phyloP scores from a whole-genome alignment of 139 green algal species.

The Pleodorina starrii region DNA sequence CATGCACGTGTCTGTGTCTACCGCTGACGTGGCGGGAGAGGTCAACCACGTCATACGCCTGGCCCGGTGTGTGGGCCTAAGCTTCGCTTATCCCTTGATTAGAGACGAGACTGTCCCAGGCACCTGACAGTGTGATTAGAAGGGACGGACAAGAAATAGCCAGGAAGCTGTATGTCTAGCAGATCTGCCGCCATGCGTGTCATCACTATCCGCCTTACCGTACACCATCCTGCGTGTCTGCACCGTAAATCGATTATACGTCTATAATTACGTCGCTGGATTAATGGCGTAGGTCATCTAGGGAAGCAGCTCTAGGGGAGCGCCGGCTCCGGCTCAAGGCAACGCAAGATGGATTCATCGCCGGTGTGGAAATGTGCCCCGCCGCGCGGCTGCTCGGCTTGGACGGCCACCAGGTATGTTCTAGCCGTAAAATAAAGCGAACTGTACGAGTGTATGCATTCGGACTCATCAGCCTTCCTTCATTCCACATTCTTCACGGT shows the following conservation, averaged over 20 bases:
- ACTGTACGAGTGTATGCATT: too few relatives aligned
- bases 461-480: too few relatives aligned
- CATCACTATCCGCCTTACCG: neutral
- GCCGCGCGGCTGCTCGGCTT: neutral
- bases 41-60: neutral
- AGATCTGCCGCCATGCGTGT: neutral
- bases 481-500: too few relatives aligned
- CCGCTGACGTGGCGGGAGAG: neutral
- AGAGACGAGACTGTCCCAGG: neutral
- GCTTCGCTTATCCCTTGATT: too few relatives aligned
- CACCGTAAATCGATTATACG: neutral
- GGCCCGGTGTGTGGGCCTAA: neutral
- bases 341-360: neutral
- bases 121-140: neutral
- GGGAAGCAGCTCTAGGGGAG: neutral
- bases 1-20: constrained; percentile 9
- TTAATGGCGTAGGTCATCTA: neutral
- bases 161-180: neutral
- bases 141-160: neutral
- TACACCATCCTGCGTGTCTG: neutral
- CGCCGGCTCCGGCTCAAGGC: constrained; percentile 5
- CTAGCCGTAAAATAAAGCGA: too few relatives aligned
- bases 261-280: neutral
- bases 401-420: neutral
- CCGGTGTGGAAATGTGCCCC: neutral